Evolutionary conservation across 1,284 basidiomycete genomes (phyloP).

Genomic region (Stygiomarasmius scandens): DNA sequence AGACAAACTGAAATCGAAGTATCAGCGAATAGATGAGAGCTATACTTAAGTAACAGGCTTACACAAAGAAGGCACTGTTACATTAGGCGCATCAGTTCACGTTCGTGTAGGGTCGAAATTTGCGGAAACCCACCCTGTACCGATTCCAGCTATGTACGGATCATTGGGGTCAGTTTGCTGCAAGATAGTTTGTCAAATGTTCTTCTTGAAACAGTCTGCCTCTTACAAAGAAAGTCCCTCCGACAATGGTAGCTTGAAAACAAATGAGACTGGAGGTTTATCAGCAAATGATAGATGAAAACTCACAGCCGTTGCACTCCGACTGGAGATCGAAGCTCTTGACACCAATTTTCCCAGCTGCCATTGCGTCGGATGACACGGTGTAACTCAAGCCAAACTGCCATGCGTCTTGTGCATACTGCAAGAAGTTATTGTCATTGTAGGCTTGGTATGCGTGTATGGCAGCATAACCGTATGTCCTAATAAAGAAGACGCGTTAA

Average conservation of each 20-base stretch:
- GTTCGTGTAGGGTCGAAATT: not conserved
- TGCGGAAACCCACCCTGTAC: slow-evolving; percentile 2
- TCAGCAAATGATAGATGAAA: not conserved
- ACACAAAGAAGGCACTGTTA: not conserved
- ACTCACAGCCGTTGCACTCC: not conserved
- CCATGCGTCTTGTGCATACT: not conserved
- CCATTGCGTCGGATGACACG: not conserved
- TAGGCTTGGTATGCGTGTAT: not conserved
- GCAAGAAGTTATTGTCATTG: not conserved
- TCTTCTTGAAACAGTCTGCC: not conserved
- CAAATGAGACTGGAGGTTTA: not conserved
- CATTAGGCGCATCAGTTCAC: not conserved
- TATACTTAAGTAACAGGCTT: not conserved
- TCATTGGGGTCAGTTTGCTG: slow-evolving; percentile 1
- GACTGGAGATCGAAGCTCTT: not conserved
- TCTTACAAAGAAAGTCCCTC: slow-evolving; percentile 2
- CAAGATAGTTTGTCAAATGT: too few relatives aligned
- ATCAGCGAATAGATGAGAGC: not conserved
- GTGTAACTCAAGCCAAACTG: not conserved
- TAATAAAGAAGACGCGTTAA: not conserved
- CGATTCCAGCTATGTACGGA: slow-evolving; percentile 2
- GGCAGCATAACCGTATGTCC: not conserved
- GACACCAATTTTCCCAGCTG: not conserved
- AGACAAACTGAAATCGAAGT: slow-evolving; percentile 4
- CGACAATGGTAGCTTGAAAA: slow-evolving; percentile 1